A percentile compares a stretch with the other conserved stretches of the same genome.
Evolutionary conservation across 2,329 filamentous ascomycete species (phyloP).

Genomic region (Exophiala phaeomuriformis): DNA sequence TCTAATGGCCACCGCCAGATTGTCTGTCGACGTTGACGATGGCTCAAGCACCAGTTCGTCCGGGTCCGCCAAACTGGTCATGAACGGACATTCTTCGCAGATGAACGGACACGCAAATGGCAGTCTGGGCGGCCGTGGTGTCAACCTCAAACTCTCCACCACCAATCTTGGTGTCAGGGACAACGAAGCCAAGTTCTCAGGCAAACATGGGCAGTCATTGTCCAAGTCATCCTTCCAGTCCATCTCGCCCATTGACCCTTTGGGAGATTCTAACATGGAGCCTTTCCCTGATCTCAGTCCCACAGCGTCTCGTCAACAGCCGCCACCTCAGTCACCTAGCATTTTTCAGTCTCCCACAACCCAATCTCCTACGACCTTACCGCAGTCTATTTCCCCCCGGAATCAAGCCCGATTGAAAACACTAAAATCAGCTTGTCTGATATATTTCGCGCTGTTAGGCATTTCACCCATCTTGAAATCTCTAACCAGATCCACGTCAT

Average conservation of each 20-base stretch:
- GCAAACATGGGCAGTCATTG: constrained; percentile 45
- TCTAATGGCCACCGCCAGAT: constrained; percentile 26
- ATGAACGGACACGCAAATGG: constrained; percentile 30
- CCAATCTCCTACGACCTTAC: constrained; percentile 32
- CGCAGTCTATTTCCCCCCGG: constrained; percentile 43
- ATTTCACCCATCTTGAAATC: constrained; percentile 94
- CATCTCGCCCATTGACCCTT: constrained; percentile 29
- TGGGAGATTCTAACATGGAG: constrained; percentile 21
- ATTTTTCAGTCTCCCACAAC: constrained; percentile 31
- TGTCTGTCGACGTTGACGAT: constrained; percentile 27
- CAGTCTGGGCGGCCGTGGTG: constrained; percentile 34
- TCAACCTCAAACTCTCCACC: constrained; percentile 38
- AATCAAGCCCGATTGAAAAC: constrained; percentile 65
- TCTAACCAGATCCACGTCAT: constrained; percentile 84
- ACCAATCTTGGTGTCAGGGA: constrained; percentile 32
- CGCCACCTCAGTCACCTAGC: constrained; percentile 23
- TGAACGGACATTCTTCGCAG: constrained; percentile 29
- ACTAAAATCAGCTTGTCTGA: constrained; percentile 83
- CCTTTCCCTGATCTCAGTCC: constrained; percentile 35
- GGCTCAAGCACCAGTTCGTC: constrained; percentile 38
- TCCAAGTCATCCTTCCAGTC: constrained; percentile 53
- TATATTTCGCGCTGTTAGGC: constrained; percentile 85
- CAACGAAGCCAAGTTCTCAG: constrained; percentile 20
- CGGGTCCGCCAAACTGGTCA: constrained; percentile 31
- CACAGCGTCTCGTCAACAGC: constrained; percentile 13